Evolutionary conservation across 2,329 filamentous ascomycete genomes (phyloP), one percentile per base, ranked within the genome.

Genomic region (Zarea fungicola): DNA sequence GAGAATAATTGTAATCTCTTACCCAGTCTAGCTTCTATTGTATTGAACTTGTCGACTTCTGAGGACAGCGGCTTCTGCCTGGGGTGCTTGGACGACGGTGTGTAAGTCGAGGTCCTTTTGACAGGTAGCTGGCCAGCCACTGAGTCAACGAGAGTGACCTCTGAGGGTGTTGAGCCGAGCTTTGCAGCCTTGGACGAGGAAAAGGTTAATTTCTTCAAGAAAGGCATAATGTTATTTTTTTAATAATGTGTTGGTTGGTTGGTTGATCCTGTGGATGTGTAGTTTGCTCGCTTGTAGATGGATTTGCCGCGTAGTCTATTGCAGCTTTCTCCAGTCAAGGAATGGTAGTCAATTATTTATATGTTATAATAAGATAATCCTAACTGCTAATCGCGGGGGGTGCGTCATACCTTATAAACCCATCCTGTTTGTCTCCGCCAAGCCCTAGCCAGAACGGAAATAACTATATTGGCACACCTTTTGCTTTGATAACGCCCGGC

Each of bases 141-240:
- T 4, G 36, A 23, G 11, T 41, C 45, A 29, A 48, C 45, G 22
- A 48, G 45, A 22, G 45, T 48, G 16, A 48, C 45, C 28, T 48
- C 45, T 10, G 45, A 48, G 2, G 37, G 13, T 11, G 45, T 41
- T 22, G 45, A 42, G 19, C 45, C 37, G 5, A 48, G 39, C 16
- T 42, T 26, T 5, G 28, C 28, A 16, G 22, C 32, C 22, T 42
- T 48, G 16, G 37, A n/a, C n/a, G n/a, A n/a, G n/a, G n/a, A n/a
- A n/a, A n/a, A n/a, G n/a, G n/a, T n/a, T n/a, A n/a, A 42, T 22
- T 29, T 48, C 23, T 48, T 48, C 21, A 48, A 34, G 31, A 48
- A 35, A 3, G 45, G 45, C 45, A 48, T 48, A 5, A 14, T 42
- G 36, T 34, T 6, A 2, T 46, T 22, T 37, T n/a, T 18, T 26